Percentiles rank a stretch among this genome's conserved stretches.
Evolutionary conservation across 2,329 filamentous ascomycete genomes (phyloP).

Genomic region (Eutypa lata): DNA sequence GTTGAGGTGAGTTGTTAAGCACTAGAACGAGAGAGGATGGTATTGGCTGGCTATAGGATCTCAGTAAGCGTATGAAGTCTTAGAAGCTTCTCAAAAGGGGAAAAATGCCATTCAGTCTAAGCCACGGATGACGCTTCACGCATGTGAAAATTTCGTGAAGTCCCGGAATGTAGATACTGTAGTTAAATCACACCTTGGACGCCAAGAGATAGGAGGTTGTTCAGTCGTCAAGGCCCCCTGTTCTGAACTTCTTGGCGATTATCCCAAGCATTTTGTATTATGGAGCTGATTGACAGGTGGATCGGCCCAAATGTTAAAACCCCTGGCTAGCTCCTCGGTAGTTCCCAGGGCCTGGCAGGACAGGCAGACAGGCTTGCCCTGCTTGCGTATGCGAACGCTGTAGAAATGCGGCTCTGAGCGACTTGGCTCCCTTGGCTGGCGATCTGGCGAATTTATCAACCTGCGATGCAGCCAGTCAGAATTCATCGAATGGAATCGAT

Average conservation of each 20-base stretch:
- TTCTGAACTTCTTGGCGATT: neutral
- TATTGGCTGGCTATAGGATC: too few relatives aligned
- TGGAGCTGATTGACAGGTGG: neutral
- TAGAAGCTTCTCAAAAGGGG: too few relatives aligned
- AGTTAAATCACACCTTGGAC: neutral
- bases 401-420: too few relatives aligned
- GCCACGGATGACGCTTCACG: neutral
- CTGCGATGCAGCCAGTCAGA: too few relatives aligned
- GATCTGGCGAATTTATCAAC: too few relatives aligned
- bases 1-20: too few relatives aligned
- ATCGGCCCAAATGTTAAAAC: neutral
- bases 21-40: too few relatives aligned
- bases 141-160: neutral
- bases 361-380: neutral
- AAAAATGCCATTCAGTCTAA: too few relatives aligned
- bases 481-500: too few relatives aligned
- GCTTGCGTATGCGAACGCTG: neutral
- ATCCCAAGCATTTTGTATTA: neutral
- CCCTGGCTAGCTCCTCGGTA: neutral
- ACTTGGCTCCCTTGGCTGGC: too few relatives aligned
- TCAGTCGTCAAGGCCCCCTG: too few relatives aligned
- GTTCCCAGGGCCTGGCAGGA: neutral
- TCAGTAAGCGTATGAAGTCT: too few relatives aligned
- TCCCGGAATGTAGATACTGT: neutral
- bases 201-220: neutral